phyloP scores from a whole-genome alignment of 2,329 filamentous ascomycete genomes.

The Colletotrichum sp. region DNA sequence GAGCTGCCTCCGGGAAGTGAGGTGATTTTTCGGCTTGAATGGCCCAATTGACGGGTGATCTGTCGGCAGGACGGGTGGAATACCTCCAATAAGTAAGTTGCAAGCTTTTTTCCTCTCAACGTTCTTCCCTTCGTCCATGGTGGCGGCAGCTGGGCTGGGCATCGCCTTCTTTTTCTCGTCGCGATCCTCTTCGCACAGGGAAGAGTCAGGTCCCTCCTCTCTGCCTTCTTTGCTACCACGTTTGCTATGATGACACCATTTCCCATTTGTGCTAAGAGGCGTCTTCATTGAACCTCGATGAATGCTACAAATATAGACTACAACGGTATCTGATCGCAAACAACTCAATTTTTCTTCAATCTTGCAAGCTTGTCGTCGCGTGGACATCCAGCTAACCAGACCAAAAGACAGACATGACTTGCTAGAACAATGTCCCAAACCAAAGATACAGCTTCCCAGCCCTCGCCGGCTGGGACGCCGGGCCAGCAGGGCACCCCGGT shows the following conservation, averaged over 20 bases:
- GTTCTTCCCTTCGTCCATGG: constrained; percentile 9
- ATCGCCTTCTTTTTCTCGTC: neutral
- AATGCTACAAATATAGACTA: constrained; percentile 81
- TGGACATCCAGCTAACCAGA: constrained; percentile 19
- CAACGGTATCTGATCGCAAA: constrained; percentile 90
- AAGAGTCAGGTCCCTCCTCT: constrained; percentile 10
- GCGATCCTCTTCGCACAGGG: neutral
- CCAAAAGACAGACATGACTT: constrained; percentile 53
- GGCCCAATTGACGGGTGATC: constrained; percentile 24
- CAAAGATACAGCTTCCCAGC: constrained; percentile 18
- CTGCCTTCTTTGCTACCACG: constrained; percentile 24
- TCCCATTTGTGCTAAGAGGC: constrained; percentile 61
- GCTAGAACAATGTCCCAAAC: constrained; percentile 48
- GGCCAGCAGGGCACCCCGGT: constrained; percentile 24
- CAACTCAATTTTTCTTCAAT: constrained; percentile 13
- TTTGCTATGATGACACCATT: constrained; percentile 65
- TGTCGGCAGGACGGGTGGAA: constrained; percentile 24
- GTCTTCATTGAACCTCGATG: constrained; percentile 65
- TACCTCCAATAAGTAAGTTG: constrained; percentile 26
- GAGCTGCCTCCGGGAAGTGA: constrained; percentile 6
- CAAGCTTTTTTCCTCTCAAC: neutral
- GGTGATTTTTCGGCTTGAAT: constrained; percentile 20
- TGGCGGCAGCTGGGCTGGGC: neutral
- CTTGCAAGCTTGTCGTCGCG: neutral
- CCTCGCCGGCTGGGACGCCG: constrained; percentile 7